These are phyloP conservation scores for Kingdonia uniflora DNA, from an alignment of 164 flowering plant species.

Conservation along the genomic window DNA sequence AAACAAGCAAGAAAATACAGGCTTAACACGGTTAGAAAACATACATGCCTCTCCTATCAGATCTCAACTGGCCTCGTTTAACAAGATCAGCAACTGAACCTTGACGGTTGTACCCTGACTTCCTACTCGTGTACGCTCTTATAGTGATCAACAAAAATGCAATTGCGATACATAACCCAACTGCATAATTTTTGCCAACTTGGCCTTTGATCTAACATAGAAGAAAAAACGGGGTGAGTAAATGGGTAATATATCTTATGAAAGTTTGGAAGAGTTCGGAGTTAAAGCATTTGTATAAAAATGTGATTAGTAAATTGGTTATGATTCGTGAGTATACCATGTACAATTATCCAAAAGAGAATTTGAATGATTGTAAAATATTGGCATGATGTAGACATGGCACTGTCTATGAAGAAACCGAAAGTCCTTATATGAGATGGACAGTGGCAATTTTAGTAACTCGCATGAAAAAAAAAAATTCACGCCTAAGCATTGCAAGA, in stretches of 20 bases:
- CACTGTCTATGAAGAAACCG: no score
- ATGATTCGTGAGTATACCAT: not conserved
- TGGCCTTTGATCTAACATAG: constrained; percentile 36
- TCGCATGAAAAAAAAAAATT: no score
- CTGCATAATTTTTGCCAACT: constrained; percentile 23
- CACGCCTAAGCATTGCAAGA: no score
- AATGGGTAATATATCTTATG: not conserved
- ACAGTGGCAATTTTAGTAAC: no score
- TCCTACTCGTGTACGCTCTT: constrained; percentile 36
- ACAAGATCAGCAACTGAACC: constrained; percentile 97
- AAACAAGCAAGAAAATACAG: not conserved
- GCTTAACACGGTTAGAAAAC: constrained; percentile 21
- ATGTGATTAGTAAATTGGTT: not conserved
- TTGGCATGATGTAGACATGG: not conserved
- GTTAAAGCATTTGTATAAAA: not conserved
- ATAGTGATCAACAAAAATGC: constrained; percentile 35
- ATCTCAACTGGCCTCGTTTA: constrained; percentile 87
- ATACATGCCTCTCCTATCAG: constrained; percentile 99
- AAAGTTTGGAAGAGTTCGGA: not conserved
- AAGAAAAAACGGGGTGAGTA: constrained; percentile 2
- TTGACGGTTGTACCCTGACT: constrained; percentile 32
- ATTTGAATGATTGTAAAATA: not conserved
- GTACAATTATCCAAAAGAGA: not conserved
- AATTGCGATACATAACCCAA: constrained; percentile 39
- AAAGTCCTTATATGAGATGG: no score